Evolutionary conservation across 1,139 yeast species (phyloP), one percentile per base, ranked within the genome.

Genomic region (Nematodospora anomalae): DNA sequence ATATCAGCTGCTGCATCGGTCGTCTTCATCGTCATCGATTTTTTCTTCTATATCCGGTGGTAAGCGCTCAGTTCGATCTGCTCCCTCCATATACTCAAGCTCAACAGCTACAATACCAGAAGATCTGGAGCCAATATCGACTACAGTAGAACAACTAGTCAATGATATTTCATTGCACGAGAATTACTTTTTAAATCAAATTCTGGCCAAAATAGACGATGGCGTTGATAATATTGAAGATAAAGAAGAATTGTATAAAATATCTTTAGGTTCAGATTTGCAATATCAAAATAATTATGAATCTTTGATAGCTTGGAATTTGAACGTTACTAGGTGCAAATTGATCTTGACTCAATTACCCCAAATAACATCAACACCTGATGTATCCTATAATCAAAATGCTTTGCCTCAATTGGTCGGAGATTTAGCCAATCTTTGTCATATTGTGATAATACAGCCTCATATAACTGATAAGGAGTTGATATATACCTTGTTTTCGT

Each of bases 51-150:
- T 66, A n/a, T 52, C 61, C 36, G 61, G 67, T 16, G 64, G 69
- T 15, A 65, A 64, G 41, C 47, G 74, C 26, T 62, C 71, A 4
- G 70, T 68, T 8, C 52, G 76, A 20, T 62, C 70, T 6, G 74
- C 75, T 0, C 76, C 75, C 2, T 65, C 71, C 15, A 55, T 68
- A 22, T 69, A 68, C 45, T 64, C 72, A 26, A 54, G 59, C 31
- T 63, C 71, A 16, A 68, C 74, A 1, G 74, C 71, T 24, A 71
- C 76, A 12, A 70, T 71, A 25, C 76, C 76, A 2, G 76, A 70
- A 49, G 75, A 71, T 43, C 53, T 64, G 37, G 76, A 67, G 41
- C 74, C 73, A 2, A 52, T 67, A 3, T 55, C 71, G 16, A 63
- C 65, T 22, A 68, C 74, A 0, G 70, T 71, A 4, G 76, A 71